Conservation (phyloP, 495 filamentous ascomycete genomes). For the Penicillium ucsense region DNA sequence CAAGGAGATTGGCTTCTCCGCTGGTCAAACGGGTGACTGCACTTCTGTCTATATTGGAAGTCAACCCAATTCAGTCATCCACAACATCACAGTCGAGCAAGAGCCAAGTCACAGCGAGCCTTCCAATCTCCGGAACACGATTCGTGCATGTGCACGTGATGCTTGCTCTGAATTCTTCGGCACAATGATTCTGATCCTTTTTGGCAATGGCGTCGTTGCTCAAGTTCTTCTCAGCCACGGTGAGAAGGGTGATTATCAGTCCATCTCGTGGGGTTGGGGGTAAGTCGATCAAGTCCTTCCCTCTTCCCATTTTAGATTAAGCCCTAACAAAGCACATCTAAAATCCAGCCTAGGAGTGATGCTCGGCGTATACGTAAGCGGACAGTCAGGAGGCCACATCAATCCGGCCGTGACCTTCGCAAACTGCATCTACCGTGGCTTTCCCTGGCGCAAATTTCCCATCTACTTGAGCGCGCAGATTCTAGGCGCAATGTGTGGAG, state of each 20-base stretch:
- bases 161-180: constrained; percentile 57
- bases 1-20: constrained; percentile 5
- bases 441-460: constrained; percentile 52
- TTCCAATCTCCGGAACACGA: constrained; percentile 36
- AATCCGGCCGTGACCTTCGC: constrained; percentile 58
- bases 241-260: constrained; percentile 47
- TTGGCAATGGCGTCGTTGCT: constrained; percentile 53
- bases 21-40: constrained; percentile 10
- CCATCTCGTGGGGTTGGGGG: constrained; percentile 56
- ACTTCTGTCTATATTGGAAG: constrained; percentile 9
- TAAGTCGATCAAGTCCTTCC: constrained; percentile 18
- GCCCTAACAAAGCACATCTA: constrained; percentile 2
- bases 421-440: constrained; percentile 50
- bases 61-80: constrained; percentile 10
- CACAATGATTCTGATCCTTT: constrained; percentile 52
- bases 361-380: constrained; percentile 55
- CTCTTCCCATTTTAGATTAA: too few relatives aligned
- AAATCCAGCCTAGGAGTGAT: constrained; percentile 43
- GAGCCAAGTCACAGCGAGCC: constrained; percentile 2
- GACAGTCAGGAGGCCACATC: constrained; percentile 50
- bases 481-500: constrained; percentile 45
- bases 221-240: constrained; percentile 45
- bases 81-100: constrained; percentile 3
- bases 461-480: constrained; percentile 44
- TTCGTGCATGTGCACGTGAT: constrained; percentile 39